phyloP scores from a whole-genome alignment of 495 filamentous ascomycete species.

The Chaetomium tenue region DNA sequence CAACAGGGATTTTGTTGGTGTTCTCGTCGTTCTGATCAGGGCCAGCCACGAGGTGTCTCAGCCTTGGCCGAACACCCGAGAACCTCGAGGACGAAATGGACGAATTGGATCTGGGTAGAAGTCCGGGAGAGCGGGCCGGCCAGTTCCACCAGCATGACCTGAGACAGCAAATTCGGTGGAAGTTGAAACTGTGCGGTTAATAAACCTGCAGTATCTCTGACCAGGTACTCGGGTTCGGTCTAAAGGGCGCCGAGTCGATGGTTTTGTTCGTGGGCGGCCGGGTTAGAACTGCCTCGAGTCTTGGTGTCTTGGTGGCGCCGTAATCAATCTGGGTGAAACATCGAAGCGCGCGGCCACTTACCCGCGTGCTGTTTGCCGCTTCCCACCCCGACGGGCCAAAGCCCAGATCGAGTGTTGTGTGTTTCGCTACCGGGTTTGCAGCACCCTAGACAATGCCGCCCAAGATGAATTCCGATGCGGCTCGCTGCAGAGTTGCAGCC shows the following conservation, averaged over 20 bases:
- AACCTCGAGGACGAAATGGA: neutral
- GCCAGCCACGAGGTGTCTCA: neutral
- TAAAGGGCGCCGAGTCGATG: neutral
- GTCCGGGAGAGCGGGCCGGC: neutral
- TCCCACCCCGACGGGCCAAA: neutral
- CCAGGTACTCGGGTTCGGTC: slow-evolving; percentile 4
- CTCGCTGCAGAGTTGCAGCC: neutral
- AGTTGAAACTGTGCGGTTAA: neutral
- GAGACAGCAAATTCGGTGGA: neutral
- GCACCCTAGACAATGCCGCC: neutral
- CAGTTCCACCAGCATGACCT: slow-evolving; percentile 1
- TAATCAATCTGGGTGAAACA: neutral
- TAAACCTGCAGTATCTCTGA: neutral
- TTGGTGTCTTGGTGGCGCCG: neutral
- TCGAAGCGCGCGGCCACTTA: slow-evolving; percentile 4
- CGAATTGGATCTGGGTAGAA: neutral
- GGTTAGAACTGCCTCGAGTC: neutral
- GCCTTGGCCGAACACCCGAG: neutral
- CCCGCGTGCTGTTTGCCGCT: neutral
- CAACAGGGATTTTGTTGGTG: slow-evolving; percentile 3
- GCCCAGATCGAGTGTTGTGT: neutral
- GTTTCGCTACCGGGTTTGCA: slow-evolving; percentile 5
- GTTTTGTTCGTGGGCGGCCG: neutral
- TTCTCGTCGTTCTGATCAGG: neutral
- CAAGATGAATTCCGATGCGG: neutral